phyloP scores from a whole-genome alignment of 2,329 filamentous ascomycete genomes.

The Salinomyces thailandicus region DNA sequence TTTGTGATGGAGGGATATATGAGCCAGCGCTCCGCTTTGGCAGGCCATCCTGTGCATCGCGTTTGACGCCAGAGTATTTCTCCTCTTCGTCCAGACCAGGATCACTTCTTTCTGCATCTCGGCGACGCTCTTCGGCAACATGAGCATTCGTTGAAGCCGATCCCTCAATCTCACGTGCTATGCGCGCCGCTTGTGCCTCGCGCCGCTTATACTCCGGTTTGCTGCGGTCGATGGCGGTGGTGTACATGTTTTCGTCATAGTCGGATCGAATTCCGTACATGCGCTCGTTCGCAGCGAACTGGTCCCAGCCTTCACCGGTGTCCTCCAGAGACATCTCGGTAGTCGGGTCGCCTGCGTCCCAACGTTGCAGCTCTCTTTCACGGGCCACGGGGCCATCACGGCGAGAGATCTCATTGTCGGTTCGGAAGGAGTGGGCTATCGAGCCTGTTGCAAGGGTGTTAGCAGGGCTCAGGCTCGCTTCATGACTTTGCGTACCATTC shows the following conservation, averaged over 20 bases:
- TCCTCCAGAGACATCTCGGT: constrained; percentile 54
- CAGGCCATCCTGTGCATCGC: constrained; percentile 50
- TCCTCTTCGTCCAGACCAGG: constrained; percentile 78
- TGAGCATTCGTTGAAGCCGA: constrained; percentile 66
- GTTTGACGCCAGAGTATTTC: constrained; percentile 90
- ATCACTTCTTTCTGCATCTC: constrained; percentile 50
- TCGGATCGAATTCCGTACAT: constrained; percentile 80
- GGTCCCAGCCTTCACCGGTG: constrained; percentile 59
- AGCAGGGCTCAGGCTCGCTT: constrained; percentile 6
- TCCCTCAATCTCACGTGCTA: constrained; percentile 81
- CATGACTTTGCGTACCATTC: constrained; percentile 43
- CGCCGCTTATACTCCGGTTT: constrained; percentile 73
- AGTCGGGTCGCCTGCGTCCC: constrained; percentile 57
- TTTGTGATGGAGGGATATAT: constrained; percentile 82
- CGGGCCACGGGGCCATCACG: constrained; percentile 46
- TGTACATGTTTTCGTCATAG: constrained; percentile 92
- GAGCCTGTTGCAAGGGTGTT: constrained; percentile 39
- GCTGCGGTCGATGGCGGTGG: constrained; percentile 74
- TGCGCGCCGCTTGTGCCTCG: constrained; percentile 66
- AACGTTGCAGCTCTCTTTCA: constrained; percentile 69
- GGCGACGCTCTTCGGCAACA: constrained; percentile 72
- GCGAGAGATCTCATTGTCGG: constrained; percentile 79
- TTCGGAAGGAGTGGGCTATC: constrained; percentile 58
- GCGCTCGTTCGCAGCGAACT: constrained; percentile 81
- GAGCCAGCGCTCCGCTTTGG: constrained; percentile 52